phyloP scores from a whole-genome alignment of 495 filamentous ascomycete genomes.

The Rusavskia elegans region DNA sequence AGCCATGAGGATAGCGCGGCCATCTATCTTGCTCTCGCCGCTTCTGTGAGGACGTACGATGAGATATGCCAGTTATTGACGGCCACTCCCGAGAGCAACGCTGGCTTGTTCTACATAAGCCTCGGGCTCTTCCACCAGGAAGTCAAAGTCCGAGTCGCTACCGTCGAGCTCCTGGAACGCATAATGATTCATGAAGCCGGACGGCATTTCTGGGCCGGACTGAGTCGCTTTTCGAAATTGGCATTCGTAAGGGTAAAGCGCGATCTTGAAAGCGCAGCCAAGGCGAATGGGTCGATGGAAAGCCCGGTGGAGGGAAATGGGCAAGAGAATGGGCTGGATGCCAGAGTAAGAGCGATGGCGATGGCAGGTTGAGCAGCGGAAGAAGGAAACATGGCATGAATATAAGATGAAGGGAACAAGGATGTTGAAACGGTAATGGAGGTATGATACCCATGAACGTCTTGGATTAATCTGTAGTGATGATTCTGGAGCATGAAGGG shows the following conservation, averaged over 20 bases:
- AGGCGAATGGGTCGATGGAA: not conserved
- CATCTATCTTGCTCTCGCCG: slow-evolving; percentile 66
- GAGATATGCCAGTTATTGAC: slow-evolving; percentile 80
- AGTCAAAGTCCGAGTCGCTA: slow-evolving; percentile 56
- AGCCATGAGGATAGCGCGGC: slow-evolving; percentile 51
- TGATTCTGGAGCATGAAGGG: too few relatives aligned
- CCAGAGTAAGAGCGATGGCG: not conserved
- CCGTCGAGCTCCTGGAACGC: slow-evolving; percentile 66
- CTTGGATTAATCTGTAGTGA: too few relatives aligned
- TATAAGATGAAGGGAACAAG: not conserved
- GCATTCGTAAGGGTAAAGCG: slow-evolving; percentile 30
- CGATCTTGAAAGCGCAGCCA: slow-evolving; percentile 7
- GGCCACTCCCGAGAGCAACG: slow-evolving; percentile 72
- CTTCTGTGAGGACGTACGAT: slow-evolving; percentile 65
- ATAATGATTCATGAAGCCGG: slow-evolving; percentile 79
- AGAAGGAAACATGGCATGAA: not conserved
- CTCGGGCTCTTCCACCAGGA: slow-evolving; percentile 90
- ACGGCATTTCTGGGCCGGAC: slow-evolving; percentile 74
- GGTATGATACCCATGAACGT: not conserved
- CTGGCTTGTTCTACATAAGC: slow-evolving; percentile 80
- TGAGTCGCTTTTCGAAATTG: slow-evolving; percentile 80
- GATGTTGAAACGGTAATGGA: not conserved
- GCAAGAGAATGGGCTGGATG: not conserved
- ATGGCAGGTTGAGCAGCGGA: not conserved
- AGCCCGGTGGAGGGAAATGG: not conserved